phyloP scores from a whole-genome alignment of 305 asterid genomes.

The Fraxinus nigra region DNA sequence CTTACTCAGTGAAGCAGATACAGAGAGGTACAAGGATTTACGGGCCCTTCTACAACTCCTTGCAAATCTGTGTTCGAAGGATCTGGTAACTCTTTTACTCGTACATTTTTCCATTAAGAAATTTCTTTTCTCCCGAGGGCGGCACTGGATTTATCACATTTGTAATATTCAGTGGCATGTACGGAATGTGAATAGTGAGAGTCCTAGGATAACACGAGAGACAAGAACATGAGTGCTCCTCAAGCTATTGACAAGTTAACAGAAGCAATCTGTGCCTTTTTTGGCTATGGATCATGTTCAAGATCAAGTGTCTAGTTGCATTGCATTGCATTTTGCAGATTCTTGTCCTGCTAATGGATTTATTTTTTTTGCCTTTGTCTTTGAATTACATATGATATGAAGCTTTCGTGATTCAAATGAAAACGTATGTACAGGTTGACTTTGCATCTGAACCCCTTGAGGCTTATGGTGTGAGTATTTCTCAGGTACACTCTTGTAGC shows the following conservation, averaged over 20 bases:
- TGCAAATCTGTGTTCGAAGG: constrained; percentile 80
- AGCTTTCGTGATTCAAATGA: constrained; percentile 22
- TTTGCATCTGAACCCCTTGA: constrained; percentile 81
- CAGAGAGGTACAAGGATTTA: constrained; percentile 84
- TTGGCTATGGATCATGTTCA: not conserved
- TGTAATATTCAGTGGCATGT: not conserved
- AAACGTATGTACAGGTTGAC: constrained; percentile 59
- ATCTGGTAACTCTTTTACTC: constrained; percentile 54
- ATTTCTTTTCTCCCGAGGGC: constrained; percentile 2
- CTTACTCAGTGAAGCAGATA: constrained; percentile 73
- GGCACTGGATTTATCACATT: not conserved
- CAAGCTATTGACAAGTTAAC: not conserved
- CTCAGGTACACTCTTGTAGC: constrained; percentile 54
- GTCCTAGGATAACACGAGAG: not conserved
- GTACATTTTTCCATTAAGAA: constrained; percentile 5
- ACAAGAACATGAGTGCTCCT: not conserved
- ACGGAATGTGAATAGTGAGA: not conserved
- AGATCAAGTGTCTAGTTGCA: not conserved
- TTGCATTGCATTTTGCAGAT: not conserved
- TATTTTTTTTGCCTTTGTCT: not conserved
- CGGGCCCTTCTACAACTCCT: constrained; percentile 87
- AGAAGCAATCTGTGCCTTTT: not conserved
- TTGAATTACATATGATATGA: not conserved
- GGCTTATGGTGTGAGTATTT: constrained; percentile 68
- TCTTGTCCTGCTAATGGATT: not conserved